phyloP scores from a whole-genome alignment of 306 rosid genomes.

The Dryas alaskensis region DNA sequence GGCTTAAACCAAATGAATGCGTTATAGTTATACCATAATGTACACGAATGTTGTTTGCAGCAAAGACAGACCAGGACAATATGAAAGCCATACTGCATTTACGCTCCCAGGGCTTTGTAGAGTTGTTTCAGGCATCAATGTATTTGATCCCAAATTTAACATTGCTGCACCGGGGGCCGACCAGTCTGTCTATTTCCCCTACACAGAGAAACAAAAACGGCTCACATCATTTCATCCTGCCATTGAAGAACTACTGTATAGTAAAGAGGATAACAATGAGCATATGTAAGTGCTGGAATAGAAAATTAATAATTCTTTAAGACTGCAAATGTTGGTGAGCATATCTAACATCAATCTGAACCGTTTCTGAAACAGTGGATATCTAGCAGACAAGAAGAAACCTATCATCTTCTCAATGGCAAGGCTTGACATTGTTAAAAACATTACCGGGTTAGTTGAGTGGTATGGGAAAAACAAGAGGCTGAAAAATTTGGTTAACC shows the following conservation, averaged over 20 bases:
- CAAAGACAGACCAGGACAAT: conserved; percentile 89
- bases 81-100: conserved; percentile 84
- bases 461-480: conserved; percentile 79
- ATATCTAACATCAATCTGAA: conserved; percentile 7
- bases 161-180: conserved; percentile 95
- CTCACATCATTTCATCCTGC: conserved; percentile 51
- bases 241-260: conserved; percentile 74
- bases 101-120: conserved; percentile 91
- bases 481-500: conserved; percentile 72
- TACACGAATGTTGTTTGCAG: conserved; percentile 47
- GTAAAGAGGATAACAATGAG: conserved; percentile 60
- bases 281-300: conserved; percentile 52
- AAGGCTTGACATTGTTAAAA: conserved; percentile 84
- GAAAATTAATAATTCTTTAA: not conserved
- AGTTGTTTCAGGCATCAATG: conserved; percentile 88
- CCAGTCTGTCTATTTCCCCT: conserved; percentile 70
- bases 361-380: conserved; percentile 53
- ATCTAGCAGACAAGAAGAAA: conserved; percentile 60
- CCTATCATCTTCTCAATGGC: conserved; percentile 94
- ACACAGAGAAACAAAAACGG: conserved; percentile 52
- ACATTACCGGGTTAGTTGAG: conserved; percentile 68
- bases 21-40: conserved; percentile 13
- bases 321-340: not conserved
- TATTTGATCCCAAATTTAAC: conserved; percentile 91
- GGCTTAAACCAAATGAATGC: not conserved